These are phyloP conservation scores for Boletus tomentosulus DNA, from an alignment of 768 basidiomycete genomes.

Conservation along the genomic window DNA sequence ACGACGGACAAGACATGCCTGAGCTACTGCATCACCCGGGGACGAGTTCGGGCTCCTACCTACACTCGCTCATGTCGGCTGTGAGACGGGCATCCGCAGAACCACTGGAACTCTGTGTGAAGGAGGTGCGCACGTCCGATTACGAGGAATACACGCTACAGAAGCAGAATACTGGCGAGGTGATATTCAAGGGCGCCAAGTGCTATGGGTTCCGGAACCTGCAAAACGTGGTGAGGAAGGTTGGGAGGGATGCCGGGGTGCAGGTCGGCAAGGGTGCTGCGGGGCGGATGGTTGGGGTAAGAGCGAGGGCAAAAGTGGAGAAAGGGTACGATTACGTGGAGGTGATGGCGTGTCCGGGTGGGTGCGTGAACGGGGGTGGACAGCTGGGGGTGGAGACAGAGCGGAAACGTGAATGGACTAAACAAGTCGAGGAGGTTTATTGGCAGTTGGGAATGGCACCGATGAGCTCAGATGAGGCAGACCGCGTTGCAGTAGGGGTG, in stretches of 20 bases:
- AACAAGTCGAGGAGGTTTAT: conserved; percentile 76
- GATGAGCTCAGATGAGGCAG: conserved; percentile 24
- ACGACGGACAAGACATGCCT: conserved; percentile 44
- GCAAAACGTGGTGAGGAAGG: conserved; percentile 92
- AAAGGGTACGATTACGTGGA: conserved; percentile 85
- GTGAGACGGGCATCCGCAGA: conserved; percentile 40
- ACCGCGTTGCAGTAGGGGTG: conserved; percentile 37
- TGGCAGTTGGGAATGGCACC: conserved; percentile 53
- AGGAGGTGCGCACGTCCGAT: conserved; percentile 66
- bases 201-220: conserved; percentile 98
- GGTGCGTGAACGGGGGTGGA: conserved; percentile 97
- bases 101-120: conserved; percentile 48
- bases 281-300: conserved; percentile 34
- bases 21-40: conserved; percentile 77
- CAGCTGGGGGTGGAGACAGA: conserved; percentile 60
- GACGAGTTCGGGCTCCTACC: conserved; percentile 88
- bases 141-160: conserved; percentile 70
- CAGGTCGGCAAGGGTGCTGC: conserved; percentile 69
- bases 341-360: conserved; percentile 98
- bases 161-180: conserved; percentile 42
- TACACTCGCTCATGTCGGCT: conserved; percentile 70
- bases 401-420: conserved; percentile 82
- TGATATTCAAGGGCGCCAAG: conserved; percentile 88
- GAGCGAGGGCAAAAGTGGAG: conserved; percentile 33
- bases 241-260: conserved; percentile 80